Conservation (phyloP, 306 rosid species). For the Quercus rubra region DNA sequence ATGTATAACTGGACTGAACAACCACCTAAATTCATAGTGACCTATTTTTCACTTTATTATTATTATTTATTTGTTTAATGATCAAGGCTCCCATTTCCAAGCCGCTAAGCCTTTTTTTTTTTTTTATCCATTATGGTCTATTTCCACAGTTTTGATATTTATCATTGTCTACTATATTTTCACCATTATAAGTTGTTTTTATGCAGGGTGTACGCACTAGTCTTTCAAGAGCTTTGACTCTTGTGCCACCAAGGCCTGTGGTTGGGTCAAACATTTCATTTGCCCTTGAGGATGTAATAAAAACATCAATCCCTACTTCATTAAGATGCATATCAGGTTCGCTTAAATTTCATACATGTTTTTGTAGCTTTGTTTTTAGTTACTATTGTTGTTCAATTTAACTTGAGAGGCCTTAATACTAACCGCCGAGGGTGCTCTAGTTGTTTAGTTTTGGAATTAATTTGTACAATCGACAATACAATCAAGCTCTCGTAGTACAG, state of each 20-base stretch:
- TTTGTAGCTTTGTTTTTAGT: constrained; percentile 5
- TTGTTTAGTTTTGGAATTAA: not conserved
- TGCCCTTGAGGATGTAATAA: constrained; percentile 29
- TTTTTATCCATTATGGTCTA: not conserved
- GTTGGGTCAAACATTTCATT: constrained; percentile 30
- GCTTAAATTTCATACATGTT: not conserved
- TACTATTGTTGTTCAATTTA: not conserved
- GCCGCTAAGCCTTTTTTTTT: not conserved
- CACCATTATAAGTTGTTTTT: constrained; percentile 5
- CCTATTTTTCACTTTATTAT: not conserved
- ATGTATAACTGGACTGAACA: not conserved
- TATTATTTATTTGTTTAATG: not conserved
- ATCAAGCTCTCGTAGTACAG: too few relatives aligned
- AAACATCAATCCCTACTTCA: constrained; percentile 35
- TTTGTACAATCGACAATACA: too few relatives aligned
- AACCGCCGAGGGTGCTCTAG: not conserved
- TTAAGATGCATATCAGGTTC: constrained; percentile 48
- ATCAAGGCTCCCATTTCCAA: not conserved
- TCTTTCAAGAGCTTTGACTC: constrained; percentile 41
- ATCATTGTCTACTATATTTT: constrained; percentile 3
- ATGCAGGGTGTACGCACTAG: constrained; percentile 47
- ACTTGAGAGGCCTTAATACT: not conserved
- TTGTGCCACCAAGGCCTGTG: constrained; percentile 35
- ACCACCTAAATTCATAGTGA: not conserved
- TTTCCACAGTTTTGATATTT: not conserved